phyloP scores from a whole-genome alignment of 768 basidiomycete genomes.

The Lactarius quietus region DNA sequence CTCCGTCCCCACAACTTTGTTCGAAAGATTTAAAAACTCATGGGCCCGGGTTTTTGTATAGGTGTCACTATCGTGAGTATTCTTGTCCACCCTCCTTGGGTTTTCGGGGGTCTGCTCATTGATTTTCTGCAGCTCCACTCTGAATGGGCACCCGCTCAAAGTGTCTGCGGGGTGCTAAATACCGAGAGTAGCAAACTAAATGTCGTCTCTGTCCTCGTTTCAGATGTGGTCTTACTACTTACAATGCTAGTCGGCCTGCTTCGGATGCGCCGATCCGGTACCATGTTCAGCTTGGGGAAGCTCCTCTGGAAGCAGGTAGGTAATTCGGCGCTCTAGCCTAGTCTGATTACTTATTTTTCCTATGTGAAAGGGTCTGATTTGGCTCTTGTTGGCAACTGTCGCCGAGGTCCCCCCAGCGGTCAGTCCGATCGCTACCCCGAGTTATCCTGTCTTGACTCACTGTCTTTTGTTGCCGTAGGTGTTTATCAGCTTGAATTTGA shows the following conservation, averaged over 20 bases:
- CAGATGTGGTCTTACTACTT: slow-evolving; percentile 6
- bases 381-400: neutral
- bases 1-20: too few species aligned
- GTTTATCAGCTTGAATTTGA: too few species aligned
- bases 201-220: neutral
- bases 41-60: neutral
- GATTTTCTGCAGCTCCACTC: neutral
- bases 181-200: neutral
- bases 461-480: neutral
- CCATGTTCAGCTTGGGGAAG: neutral
- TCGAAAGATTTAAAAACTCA: neutral
- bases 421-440: neutral
- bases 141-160: neutral
- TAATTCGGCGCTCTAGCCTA: neutral
- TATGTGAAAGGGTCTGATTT: neutral
- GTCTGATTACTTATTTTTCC: neutral
- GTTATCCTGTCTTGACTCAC: neutral
- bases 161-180: neutral
- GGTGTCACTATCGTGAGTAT: neutral
- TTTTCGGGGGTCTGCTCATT: neutral
- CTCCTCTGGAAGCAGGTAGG: slow-evolving; percentile 17
- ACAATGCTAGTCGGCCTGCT: slow-evolving; percentile 15
- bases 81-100: neutral
- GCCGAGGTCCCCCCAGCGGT: neutral
- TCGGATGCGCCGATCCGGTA: neutral